Percentiles rank a stretch among this genome's conserved stretches.
Evolutionary conservation across 1,284 basidiomycete genomes (phyloP).

Genomic region (Singerocomus inundabilis): DNA sequence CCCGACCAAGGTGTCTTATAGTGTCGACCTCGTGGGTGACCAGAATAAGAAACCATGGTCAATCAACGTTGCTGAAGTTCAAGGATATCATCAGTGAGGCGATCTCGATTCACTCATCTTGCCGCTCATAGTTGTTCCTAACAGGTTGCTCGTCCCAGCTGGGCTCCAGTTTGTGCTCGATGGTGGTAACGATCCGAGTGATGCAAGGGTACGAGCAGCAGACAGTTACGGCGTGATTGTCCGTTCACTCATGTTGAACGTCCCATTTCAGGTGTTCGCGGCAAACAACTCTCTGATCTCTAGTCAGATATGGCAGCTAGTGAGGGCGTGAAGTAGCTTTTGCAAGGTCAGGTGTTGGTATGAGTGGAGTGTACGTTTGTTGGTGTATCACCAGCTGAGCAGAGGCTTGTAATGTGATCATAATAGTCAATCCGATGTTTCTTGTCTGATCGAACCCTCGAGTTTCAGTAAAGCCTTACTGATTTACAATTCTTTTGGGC

Average conservation of each 20-base stretch:
- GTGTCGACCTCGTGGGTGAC: too few species aligned
- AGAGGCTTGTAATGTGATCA: too few species aligned
- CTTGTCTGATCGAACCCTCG: too few species aligned
- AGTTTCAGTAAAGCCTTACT: too few species aligned
- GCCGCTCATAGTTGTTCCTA: background rate
- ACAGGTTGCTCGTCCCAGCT: background rate
- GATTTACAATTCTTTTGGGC: too few species aligned
- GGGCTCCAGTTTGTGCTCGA: constrained; percentile 5
- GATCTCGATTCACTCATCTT: background rate
- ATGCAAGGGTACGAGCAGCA: background rate
- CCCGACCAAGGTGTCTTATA: too few species aligned
- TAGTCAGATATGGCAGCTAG: too few species aligned
- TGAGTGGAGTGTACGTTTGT: too few species aligned
- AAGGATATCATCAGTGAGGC: constrained; percentile 3
- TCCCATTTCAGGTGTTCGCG: background rate
- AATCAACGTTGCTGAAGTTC: constrained; percentile 3
- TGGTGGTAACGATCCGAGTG: background rate
- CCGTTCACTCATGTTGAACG: background rate
- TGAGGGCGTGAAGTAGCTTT: too few species aligned
- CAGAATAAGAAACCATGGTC: constrained; percentile 2
- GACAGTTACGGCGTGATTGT: background rate
- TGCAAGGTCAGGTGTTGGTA: too few species aligned
- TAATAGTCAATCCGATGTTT: too few species aligned
- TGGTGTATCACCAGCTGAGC: too few species aligned
- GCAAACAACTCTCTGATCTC: constrained; percentile 1